A percentile compares a stretch with the other conserved stretches of the same genome.
Conservation (phyloP, 805 yeast species). For the Cyberlindnera bimundalis region DNA sequence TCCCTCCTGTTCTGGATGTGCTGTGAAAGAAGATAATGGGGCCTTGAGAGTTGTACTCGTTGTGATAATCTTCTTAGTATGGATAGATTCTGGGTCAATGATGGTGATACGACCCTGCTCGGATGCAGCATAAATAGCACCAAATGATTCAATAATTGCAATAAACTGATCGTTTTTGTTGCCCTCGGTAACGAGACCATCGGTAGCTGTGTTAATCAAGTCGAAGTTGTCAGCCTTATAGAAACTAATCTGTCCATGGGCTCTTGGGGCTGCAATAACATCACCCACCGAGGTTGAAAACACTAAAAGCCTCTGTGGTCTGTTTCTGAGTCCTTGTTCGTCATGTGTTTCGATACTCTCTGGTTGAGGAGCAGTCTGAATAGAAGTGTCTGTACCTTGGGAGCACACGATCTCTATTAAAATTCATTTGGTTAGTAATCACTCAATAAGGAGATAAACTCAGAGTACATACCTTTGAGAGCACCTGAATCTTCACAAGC, state of each 20-base stretch:
- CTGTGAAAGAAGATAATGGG: slow-evolving; percentile 45
- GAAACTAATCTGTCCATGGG: slow-evolving; percentile 41
- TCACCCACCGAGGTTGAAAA: slow-evolving; percentile 31
- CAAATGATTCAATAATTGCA: slow-evolving; percentile 30
- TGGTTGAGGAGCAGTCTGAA: slow-evolving; percentile 63
- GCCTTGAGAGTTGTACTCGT: slow-evolving; percentile 35
- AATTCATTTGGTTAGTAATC: neutral
- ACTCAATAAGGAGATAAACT: too few species aligned
- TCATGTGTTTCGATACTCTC: slow-evolving; percentile 44
- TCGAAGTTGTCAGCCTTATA: slow-evolving; percentile 33
- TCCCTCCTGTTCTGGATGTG: slow-evolving; percentile 45
- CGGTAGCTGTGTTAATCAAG: slow-evolving; percentile 17
- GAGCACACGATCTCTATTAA: slow-evolving; percentile 50
- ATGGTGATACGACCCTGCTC: slow-evolving; percentile 35
- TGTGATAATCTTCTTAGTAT: slow-evolving; percentile 12
- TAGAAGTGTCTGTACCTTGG: slow-evolving; percentile 77
- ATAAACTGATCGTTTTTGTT: slow-evolving; percentile 36
- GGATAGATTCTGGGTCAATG: slow-evolving; percentile 21
- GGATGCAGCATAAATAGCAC: slow-evolving; percentile 32
- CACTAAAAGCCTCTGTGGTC: slow-evolving; percentile 38
- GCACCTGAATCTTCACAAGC: slow-evolving; percentile 68
- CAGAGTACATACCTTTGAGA: slow-evolving; percentile 36
- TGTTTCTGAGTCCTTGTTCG: slow-evolving; percentile 37
- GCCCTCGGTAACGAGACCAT: slow-evolving; percentile 12
- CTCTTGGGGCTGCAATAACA: slow-evolving; percentile 42